Evolutionary conservation across 805 yeast species (phyloP), one percentile per base, ranked within the genome.

Genomic region (Candida fluviatilis): DNA sequence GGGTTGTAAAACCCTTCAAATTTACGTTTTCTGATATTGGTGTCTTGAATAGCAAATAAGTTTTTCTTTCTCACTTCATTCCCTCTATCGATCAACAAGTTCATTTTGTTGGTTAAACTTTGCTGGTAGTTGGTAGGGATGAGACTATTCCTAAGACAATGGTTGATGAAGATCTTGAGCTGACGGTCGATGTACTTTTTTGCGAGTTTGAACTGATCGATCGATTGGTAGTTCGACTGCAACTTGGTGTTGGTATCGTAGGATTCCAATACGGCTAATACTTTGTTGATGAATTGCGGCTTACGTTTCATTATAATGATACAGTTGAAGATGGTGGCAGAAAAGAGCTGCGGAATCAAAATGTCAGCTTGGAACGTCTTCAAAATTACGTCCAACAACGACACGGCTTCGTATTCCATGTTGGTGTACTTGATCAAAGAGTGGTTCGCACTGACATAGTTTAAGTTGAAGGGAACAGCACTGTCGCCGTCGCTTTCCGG

Each of bases 321-420:
- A 15, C 83, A 61, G 36, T 81, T 79, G 49, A 84, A 79, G 18
- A 88, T 58, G 0, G 85, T 69, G 5, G 95, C 85, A 12, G 87
- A 75, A 37, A 84, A 75, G 2, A 78, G 48, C 4, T 84, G 76
- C 1, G 68, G 47, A 10, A 82, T 68, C 33, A 68, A 45, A 35
- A 80, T 69, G 59, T 78, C 84, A 24, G 73, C 79, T 29, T 69
- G 65, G 38, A 90, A 64, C 13, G 73, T 64, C 32, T 68, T 64
- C 34, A 88, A 62, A 21, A 91, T 56, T 25, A 78, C 57, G 48
- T 88, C 96, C 25, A 93, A 62, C 39, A 84, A 63, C 3, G 73
- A 80, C 38, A 72, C 74, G 0, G 90, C 54, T 55, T 90, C 95
- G 5, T 82, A 76, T 47, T 83, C 88, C 44, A 89, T 60, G 16